Evolutionary conservation across 768 basidiomycete species (phyloP).

Genomic region (Termitomyces sp.): DNA sequence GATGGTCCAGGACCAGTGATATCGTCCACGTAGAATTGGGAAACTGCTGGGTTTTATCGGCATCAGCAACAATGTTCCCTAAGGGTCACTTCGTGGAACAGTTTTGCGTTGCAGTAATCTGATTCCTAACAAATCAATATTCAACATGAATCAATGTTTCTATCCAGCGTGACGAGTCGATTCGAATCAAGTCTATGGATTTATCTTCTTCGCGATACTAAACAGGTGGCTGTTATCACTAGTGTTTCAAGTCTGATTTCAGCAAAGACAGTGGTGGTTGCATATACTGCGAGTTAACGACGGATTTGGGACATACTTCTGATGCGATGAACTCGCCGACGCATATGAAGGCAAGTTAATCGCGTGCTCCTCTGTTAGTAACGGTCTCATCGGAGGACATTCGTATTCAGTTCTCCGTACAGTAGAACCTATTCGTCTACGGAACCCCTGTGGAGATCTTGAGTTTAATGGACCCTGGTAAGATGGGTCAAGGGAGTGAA

Average conservation of each 20-base stretch:
- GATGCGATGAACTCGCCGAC: conserved; percentile 40
- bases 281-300: not conserved
- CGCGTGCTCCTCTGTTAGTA: conserved; percentile 37
- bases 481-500: conserved; percentile 56
- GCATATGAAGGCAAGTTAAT: conserved; percentile 47
- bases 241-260: conserved; percentile 24
- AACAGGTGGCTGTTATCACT: conserved; percentile 45
- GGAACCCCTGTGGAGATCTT: conserved; percentile 48
- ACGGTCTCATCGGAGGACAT: conserved; percentile 34
- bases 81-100: conserved; percentile 39
- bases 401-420: conserved; percentile 49
- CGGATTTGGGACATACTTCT: conserved; percentile 43
- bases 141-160: not conserved
- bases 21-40: conserved; percentile 46
- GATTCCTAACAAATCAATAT: not conserved
- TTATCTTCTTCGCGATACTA: conserved; percentile 42
- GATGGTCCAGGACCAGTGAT: conserved; percentile 38
- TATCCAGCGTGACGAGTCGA: conserved; percentile 39
- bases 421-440: conserved; percentile 42
- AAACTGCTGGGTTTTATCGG: conserved; percentile 52
- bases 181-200: conserved; percentile 48
- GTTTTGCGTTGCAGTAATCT: conserved; percentile 43
- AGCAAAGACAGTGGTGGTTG: conserved; percentile 13
- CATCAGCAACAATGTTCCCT: conserved; percentile 41
- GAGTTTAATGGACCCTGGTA: conserved; percentile 52